Conservation (phyloP, 257 asterid genomes). For the Solanum etuberosum region DNA sequence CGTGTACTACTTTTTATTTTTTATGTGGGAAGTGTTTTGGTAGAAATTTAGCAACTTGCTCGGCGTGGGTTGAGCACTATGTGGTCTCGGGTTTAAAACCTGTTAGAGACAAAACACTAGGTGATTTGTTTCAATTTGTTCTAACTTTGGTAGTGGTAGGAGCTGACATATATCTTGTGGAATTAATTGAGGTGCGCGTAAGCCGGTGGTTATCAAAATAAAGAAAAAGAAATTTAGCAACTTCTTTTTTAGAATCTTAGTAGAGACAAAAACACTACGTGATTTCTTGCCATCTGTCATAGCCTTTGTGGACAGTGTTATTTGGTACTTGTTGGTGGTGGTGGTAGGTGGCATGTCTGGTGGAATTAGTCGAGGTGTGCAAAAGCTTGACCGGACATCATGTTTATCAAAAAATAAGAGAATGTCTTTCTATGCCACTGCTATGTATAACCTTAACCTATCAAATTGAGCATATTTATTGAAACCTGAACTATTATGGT, state of each 20-base stretch:
- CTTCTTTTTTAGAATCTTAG: neutral
- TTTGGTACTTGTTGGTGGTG: neutral
- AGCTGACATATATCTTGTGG: neutral
- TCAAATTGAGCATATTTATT: neutral
- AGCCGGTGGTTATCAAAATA: neutral
- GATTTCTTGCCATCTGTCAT: neutral
- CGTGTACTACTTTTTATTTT: neutral
- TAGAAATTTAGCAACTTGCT: neutral
- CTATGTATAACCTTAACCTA: neutral
- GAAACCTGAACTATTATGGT: neutral
- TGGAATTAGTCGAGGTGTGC: neutral
- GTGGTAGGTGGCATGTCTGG: neutral
- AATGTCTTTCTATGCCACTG: neutral
- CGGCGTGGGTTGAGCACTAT: neutral
- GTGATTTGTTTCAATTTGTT: neutral
- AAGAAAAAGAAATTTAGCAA: neutral
- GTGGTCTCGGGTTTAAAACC: neutral
- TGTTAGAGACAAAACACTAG: neutral
- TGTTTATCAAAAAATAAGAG: rapidly evolving
- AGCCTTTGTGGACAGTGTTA: neutral
- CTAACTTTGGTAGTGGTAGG: no score
- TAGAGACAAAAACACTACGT: no score
- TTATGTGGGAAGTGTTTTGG: neutral
- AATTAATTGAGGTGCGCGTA: neutral
- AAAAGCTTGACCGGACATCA: neutral